Percentiles rank a stretch among this genome's conserved stretches.
These are phyloP conservation scores for Coprinellus micaceus DNA, from an alignment of 768 basidiomycete genomes.

Conservation along the genomic window DNA sequence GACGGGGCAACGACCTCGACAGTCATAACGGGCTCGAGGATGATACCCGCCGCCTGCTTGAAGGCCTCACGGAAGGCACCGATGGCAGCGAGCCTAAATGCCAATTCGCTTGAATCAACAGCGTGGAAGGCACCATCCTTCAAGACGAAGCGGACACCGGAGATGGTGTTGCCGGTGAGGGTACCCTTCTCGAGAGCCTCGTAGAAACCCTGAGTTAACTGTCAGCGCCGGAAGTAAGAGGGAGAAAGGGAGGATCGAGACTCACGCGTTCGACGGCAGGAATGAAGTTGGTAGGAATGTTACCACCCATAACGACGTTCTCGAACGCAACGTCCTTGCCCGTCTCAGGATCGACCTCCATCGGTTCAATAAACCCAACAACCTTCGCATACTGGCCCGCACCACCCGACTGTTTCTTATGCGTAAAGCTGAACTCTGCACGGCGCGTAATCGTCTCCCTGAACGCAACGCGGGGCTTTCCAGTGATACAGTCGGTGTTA, in stretches of 20 bases:
- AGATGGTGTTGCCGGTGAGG: conserved; percentile 83
- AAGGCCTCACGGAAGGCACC: conserved; percentile 93
- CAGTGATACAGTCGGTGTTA: conserved; percentile 87
- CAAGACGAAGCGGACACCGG: conserved; percentile 81
- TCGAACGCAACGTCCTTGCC: conserved; percentile 85
- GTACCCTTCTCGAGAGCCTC: conserved; percentile 91
- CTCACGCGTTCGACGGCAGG: conserved; percentile 90
- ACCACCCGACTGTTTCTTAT: conserved; percentile 98
- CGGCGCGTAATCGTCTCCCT: conserved; percentile 88
- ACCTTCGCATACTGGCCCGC: conserved; percentile 96
- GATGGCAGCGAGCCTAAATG: conserved; percentile 87
- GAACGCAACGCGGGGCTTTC: conserved; percentile 95
- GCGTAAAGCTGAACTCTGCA: conserved; percentile 83
- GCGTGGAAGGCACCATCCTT: conserved; percentile 91
- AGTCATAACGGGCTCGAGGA: conserved; percentile 98
- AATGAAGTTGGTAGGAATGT: conserved; percentile 87
- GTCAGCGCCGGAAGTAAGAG: not conserved
- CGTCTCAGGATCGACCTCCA: conserved; percentile 67
- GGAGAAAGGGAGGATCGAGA: not conserved
- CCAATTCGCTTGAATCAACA: conserved; percentile 95
- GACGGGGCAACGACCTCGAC: conserved; percentile 95
- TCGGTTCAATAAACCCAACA: conserved; percentile 86
- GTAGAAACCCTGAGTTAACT: conserved; percentile 71
- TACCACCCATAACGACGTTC: conserved; percentile 86
- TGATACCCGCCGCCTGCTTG: conserved; percentile 67